Conservation (phyloP, 2,329 filamentous ascomycete species). For the Arthrobotrys iridis region DNA sequence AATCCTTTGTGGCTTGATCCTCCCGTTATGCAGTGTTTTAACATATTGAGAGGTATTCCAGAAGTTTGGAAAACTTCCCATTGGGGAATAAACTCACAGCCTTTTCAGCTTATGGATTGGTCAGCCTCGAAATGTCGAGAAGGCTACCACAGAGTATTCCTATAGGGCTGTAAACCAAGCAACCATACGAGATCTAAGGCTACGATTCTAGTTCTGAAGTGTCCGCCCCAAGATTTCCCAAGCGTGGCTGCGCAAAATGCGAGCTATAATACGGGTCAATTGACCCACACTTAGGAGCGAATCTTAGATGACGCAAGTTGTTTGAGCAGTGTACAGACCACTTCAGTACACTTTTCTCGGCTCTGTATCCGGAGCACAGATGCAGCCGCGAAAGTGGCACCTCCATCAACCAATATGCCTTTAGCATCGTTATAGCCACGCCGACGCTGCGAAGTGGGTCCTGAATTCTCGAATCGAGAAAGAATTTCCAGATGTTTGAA, state of each 20-base stretch:
- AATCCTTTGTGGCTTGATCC: conserved; percentile 47
- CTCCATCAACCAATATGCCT: background rate
- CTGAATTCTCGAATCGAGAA: conserved; percentile 58
- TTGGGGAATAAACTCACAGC: conserved; percentile 11
- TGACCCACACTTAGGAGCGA: conserved; percentile 8
- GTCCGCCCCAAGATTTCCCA: conserved; percentile 14
- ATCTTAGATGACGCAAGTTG: conserved; percentile 22
- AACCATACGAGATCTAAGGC: background rate
- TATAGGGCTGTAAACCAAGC: background rate
- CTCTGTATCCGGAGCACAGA: conserved; percentile 24
- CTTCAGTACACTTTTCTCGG: conserved; percentile 30
- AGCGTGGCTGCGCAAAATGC: conserved; percentile 14
- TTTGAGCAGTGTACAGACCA: conserved; percentile 11
- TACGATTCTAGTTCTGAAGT: background rate
- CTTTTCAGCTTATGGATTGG: background rate
- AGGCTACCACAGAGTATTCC: background rate
- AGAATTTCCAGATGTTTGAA: conserved; percentile 4
- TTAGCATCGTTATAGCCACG: conserved; percentile 40
- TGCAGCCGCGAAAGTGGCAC: conserved; percentile 22
- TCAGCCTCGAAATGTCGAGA: background rate
- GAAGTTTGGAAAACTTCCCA: background rate
- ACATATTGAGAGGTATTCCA: conserved; percentile 5
- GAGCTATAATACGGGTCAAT: background rate
- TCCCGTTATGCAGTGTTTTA: conserved; percentile 1
- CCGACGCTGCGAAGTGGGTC: conserved; percentile 56